These are phyloP conservation scores for Pyropia haitanensis DNA, from an alignment of 23 red algal genomes.

Conservation along the genomic window DNA sequence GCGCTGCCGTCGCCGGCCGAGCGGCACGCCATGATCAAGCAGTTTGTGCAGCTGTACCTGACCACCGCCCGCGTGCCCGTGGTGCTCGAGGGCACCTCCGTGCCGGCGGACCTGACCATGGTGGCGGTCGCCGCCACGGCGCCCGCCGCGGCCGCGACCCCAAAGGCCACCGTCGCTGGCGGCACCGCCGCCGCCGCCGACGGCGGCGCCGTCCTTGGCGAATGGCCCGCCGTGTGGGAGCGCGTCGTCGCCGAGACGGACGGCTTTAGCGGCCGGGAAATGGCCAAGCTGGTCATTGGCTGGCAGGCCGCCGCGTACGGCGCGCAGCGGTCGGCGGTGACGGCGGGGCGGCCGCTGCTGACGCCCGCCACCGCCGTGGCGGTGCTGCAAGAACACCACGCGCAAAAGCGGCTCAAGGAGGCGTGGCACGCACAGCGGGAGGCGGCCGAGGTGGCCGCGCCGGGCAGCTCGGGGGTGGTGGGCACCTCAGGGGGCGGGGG, in stretches of 20 bases:
- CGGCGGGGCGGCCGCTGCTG: constrained; percentile 15
- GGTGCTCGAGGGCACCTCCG: constrained; percentile 6
- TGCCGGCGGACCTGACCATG: background rate
- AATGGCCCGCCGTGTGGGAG: constrained; percentile 19
- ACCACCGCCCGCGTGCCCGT: constrained; percentile 10
- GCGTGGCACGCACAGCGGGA: constrained; percentile 14
- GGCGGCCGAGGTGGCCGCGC: no score
- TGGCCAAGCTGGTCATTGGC: constrained; percentile 70
- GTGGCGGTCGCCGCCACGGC: no score
- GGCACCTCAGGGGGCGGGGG: no score
- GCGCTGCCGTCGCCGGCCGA: constrained; percentile 38
- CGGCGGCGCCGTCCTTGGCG: background rate
- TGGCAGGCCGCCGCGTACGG: constrained; percentile 65
- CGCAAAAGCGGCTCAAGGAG: constrained; percentile 61
- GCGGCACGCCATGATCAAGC: constrained; percentile 45
- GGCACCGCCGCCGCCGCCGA: background rate
- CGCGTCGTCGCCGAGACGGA: constrained; percentile 36
- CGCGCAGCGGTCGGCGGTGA: constrained; percentile 15
- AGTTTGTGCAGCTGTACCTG: constrained; percentile 46
- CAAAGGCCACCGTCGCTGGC: background rate
- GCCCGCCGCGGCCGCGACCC: no score
- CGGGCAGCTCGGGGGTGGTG: no score
- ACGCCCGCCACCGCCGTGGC: constrained; percentile 19
- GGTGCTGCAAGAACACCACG: constrained; percentile 48
- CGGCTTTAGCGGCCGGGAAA: constrained; percentile 55